These are phyloP conservation scores for Nakazawaea ishiwadae DNA, from an alignment of 805 yeast species.

Conservation along the genomic window DNA sequence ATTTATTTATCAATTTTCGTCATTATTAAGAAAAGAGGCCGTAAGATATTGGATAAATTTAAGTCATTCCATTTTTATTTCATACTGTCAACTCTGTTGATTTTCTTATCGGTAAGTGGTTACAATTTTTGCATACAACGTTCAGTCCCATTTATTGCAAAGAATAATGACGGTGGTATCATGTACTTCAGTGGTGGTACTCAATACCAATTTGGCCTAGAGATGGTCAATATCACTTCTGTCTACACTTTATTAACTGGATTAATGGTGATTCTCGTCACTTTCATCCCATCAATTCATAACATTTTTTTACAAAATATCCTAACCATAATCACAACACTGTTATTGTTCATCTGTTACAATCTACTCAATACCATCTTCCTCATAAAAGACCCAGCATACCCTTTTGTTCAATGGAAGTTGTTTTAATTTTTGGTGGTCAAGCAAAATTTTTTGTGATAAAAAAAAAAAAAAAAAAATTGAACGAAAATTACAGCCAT, in stretches of 20 bases:
- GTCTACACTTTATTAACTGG: conserved; percentile 45
- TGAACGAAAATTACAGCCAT: neutral
- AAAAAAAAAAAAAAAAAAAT: no score
- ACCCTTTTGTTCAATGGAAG: conserved; percentile 37
- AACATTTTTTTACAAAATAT: conserved; percentile 9
- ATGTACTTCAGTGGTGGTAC: conserved; percentile 61
- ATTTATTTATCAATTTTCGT: conserved; percentile 40
- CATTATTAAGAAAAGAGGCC: conserved; percentile 44
- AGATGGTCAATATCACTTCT: conserved; percentile 47
- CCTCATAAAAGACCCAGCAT: conserved; percentile 39
- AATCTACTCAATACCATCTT: conserved; percentile 40
- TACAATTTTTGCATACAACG: conserved; percentile 59
- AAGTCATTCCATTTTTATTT: conserved; percentile 8
- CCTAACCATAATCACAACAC: conserved; percentile 20
- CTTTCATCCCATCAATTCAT: conserved; percentile 25
- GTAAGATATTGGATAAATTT: conserved; percentile 19
- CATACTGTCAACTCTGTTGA: conserved; percentile 19
- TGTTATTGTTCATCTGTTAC: conserved; percentile 31
- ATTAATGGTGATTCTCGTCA: conserved; percentile 35
- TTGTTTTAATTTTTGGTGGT: conserved; percentile 1
- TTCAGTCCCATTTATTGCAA: conserved; percentile 58
- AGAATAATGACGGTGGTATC: conserved; percentile 42
- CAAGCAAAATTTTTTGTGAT: no score
- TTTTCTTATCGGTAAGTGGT: conserved; percentile 52
- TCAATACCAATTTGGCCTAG: conserved; percentile 69